Percentiles rank a stretch among this genome's conserved stretches.
Evolutionary conservation across 495 filamentous ascomycete genomes (phyloP).

Genomic region (Tricharina praecox): DNA sequence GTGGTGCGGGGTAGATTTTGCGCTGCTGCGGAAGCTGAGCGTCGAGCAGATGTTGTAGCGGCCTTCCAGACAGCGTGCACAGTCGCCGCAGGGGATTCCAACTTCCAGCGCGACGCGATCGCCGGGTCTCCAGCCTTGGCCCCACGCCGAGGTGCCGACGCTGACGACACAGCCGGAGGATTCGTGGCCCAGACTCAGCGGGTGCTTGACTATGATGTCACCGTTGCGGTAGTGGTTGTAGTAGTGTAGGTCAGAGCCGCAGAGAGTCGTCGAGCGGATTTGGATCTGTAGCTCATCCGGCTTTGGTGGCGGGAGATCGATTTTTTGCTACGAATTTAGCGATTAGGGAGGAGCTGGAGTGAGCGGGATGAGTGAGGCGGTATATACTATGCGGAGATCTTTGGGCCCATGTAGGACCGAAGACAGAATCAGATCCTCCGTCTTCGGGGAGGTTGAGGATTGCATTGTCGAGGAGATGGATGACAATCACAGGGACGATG

Average conservation of each 20-base stretch:
- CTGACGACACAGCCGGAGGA: slow-evolving; percentile 53
- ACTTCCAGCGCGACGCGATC: slow-evolving; percentile 83
- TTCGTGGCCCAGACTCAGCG: slow-evolving; percentile 64
- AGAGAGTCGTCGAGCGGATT: slow-evolving; percentile 59
- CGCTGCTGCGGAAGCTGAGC: slow-evolving; percentile 70
- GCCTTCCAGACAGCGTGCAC: slow-evolving; percentile 53
- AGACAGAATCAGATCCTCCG: too few relatives aligned
- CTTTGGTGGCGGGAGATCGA: slow-evolving; percentile 30
- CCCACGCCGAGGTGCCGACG: slow-evolving; percentile 38
- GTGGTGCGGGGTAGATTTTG: slow-evolving; percentile 66
- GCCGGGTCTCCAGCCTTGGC: slow-evolving; percentile 32
- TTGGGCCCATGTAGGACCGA: background rate
- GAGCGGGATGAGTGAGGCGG: background rate
- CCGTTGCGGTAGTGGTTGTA: slow-evolving; percentile 74
- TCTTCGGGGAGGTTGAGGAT: too few relatives aligned
- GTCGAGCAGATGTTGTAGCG: slow-evolving; percentile 77
- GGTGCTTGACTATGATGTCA: slow-evolving; percentile 55
- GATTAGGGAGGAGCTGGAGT: background rate
- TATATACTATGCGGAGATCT: background rate
- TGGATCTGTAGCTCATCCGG: slow-evolving; percentile 54
- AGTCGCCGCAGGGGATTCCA: slow-evolving; percentile 62
- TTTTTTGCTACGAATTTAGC: slow-evolving; percentile 23
- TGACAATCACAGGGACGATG: too few relatives aligned
- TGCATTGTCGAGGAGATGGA: too few relatives aligned
- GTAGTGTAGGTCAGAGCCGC: slow-evolving; percentile 73